Conservation (phyloP, 192 early-diverging fungal genomes). For the Chytriomyces sp. region DNA sequence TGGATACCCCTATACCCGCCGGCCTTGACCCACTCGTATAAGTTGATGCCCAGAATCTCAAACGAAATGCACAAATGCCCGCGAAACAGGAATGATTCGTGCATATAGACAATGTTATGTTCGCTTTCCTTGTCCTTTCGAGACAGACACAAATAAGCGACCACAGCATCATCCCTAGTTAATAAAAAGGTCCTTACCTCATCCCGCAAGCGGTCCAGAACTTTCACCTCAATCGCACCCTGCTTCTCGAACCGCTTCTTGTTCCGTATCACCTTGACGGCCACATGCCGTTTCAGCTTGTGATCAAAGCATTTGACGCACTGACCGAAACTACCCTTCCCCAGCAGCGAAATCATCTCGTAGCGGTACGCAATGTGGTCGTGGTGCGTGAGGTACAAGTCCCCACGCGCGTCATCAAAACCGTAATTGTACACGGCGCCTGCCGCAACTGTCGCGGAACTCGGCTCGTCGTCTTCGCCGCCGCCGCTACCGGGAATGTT, state of each 20-base stretch:
- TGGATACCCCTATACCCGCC: slow-evolving; percentile 88
- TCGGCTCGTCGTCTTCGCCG: slow-evolving; percentile 21
- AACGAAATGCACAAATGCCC: slow-evolving; percentile 94
- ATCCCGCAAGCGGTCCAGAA: slow-evolving; percentile 78
- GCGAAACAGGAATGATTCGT: slow-evolving; percentile 89
- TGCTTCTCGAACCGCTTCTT: slow-evolving; percentile 96
- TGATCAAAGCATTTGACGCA: slow-evolving; percentile 94
- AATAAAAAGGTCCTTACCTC: slow-evolving; percentile 57
- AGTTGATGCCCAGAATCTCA: slow-evolving; percentile 90
- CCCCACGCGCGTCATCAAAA: slow-evolving; percentile 93
- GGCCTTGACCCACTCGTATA: slow-evolving; percentile 96
- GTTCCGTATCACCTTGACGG: slow-evolving; percentile 94
- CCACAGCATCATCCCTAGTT: background rate
- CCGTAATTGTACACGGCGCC: slow-evolving; percentile 46
- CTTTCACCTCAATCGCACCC: slow-evolving; percentile 91
- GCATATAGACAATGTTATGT: slow-evolving; percentile 84
- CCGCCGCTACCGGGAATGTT: slow-evolving; percentile 49
- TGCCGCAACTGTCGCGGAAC: slow-evolving; percentile 20
- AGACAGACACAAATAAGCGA: background rate
- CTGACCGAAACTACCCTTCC: slow-evolving; percentile 95
- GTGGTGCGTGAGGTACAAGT: slow-evolving; percentile 81
- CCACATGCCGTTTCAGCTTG: slow-evolving; percentile 81
- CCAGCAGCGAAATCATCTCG: slow-evolving; percentile 86
- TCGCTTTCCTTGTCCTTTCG: slow-evolving; percentile 76
- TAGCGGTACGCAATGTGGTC: slow-evolving; percentile 95